phyloP scores from a whole-genome alignment of 768 basidiomycete species.

The Leccinum ochraceum region DNA sequence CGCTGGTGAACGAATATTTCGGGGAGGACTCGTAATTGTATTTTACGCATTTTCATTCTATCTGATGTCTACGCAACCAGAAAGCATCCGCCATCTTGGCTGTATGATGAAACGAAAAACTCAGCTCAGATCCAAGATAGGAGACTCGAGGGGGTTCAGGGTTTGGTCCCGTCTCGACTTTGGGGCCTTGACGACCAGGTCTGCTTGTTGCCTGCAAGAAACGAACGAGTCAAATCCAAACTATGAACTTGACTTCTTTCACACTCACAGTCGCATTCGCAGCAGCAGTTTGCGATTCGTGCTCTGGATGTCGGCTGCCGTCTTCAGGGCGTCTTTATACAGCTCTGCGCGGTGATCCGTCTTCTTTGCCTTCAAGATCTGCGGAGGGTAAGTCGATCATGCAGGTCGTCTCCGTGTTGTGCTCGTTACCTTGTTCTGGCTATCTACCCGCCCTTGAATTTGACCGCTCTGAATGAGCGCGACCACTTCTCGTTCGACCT shows the following conservation, averaged over 20 bases:
- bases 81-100: background rate
- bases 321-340: conserved; percentile 73
- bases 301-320: conserved; percentile 68
- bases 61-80: background rate
- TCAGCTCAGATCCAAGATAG: conserved; percentile 16
- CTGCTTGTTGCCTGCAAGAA: conserved; percentile 69
- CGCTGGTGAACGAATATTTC: conserved; percentile 78
- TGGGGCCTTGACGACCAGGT: conserved; percentile 68
- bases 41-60: conserved; percentile 1
- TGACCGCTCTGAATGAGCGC: conserved; percentile 72
- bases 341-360: conserved; percentile 77
- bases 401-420: background rate
- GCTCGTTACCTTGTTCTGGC: conserved; percentile 76
- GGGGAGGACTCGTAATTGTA: conserved; percentile 39
- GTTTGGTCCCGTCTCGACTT: conserved; percentile 40
- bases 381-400: background rate
- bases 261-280: conserved; percentile 76
- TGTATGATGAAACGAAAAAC: background rate
- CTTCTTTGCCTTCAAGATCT: conserved; percentile 82
- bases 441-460: conserved; percentile 84
- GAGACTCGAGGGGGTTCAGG: conserved; percentile 16
- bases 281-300: conserved; percentile 79
- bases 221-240: background rate
- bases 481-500: conserved; percentile 75
- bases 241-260: background rate